Conservation (phyloP, 2,329 filamentous ascomycete genomes). For the Geosmithia putterillii region DNA sequence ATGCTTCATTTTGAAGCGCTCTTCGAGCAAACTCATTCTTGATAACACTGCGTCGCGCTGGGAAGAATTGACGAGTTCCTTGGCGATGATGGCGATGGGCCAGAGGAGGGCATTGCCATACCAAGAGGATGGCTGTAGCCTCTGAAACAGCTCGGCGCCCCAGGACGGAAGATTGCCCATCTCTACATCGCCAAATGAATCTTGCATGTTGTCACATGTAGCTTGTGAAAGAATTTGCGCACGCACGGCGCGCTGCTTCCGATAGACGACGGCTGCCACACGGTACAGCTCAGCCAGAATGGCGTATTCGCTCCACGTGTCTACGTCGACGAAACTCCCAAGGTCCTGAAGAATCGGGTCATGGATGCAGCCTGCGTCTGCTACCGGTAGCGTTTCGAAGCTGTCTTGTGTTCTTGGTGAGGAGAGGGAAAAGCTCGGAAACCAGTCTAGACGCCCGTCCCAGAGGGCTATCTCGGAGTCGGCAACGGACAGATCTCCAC, state of each 20-base stretch:
- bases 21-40: constrained; percentile 4
- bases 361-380: background rate
- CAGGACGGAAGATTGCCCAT: constrained; percentile 7
- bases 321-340: background rate
- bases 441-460: constrained; percentile 7
- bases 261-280: constrained; percentile 6
- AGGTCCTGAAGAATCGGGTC: constrained; percentile 2
- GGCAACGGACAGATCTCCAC: constrained; percentile 5
- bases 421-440: constrained; percentile 7
- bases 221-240: background rate
- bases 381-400: constrained; percentile 1
- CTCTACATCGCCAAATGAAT: background rate
- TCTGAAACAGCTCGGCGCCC: constrained; percentile 4
- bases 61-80: constrained; percentile 3
- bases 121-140: constrained; percentile 1
- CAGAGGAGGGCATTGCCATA: constrained; percentile 7
- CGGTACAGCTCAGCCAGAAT: constrained; percentile 8
- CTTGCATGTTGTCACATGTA: background rate
- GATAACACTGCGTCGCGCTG: constrained; percentile 2
- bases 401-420: background rate
- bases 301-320: background rate
- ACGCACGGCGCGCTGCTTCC: constrained; percentile 3
- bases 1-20: constrained; percentile 7
- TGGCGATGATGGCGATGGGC: constrained; percentile 7
- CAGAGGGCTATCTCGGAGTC: constrained; percentile 6